These are phyloP conservation scores for Mycena pura DNA, from an alignment of 768 basidiomycete species.

Conservation along the genomic window DNA sequence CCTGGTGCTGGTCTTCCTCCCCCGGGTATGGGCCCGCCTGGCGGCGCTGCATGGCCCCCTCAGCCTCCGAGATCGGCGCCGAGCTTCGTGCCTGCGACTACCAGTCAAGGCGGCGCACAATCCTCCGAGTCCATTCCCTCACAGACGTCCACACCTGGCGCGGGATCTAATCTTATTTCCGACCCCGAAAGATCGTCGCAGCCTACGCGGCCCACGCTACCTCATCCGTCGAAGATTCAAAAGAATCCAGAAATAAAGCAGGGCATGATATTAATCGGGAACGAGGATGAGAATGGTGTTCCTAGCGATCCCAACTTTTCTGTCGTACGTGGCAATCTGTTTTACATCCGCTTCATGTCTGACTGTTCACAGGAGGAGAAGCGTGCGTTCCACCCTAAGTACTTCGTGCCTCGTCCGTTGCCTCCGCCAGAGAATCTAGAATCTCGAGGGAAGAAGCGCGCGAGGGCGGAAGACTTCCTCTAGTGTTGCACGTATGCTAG, in stretches of 20 bases:
- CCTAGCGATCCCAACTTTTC: conserved; percentile 74
- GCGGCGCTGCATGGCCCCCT: conserved; percentile 37
- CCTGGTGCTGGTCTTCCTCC: conserved; percentile 26
- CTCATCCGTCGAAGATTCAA: conserved; percentile 64
- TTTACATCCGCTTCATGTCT: background rate
- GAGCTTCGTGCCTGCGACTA: conserved; percentile 27
- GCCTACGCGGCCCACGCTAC: conserved; percentile 50
- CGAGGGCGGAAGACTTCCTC: conserved; percentile 86
- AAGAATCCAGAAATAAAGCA: conserved; percentile 81
- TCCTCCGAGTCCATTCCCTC: conserved; percentile 21
- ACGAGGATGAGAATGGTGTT: conserved; percentile 27
- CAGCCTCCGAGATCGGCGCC: conserved; percentile 26
- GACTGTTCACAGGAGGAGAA: conserved; percentile 68
- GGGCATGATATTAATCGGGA: conserved; percentile 72
- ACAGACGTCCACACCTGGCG: conserved; percentile 25
- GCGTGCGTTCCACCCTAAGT: conserved; percentile 69
- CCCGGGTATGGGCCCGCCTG: conserved; percentile 19
- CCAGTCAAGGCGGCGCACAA: conserved; percentile 26
- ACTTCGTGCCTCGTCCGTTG: conserved; percentile 58
- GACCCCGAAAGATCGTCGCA: conserved; percentile 21
- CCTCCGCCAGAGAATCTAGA: conserved; percentile 54
- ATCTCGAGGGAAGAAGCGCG: conserved; percentile 81
- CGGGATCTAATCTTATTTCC: conserved; percentile 22
- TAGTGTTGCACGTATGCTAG: conserved; percentile 35
- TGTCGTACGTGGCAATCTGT: conserved; percentile 58